phyloP scores from a whole-genome alignment of 2,329 filamentous ascomycete genomes.

The Albophoma yamanashiensis region DNA sequence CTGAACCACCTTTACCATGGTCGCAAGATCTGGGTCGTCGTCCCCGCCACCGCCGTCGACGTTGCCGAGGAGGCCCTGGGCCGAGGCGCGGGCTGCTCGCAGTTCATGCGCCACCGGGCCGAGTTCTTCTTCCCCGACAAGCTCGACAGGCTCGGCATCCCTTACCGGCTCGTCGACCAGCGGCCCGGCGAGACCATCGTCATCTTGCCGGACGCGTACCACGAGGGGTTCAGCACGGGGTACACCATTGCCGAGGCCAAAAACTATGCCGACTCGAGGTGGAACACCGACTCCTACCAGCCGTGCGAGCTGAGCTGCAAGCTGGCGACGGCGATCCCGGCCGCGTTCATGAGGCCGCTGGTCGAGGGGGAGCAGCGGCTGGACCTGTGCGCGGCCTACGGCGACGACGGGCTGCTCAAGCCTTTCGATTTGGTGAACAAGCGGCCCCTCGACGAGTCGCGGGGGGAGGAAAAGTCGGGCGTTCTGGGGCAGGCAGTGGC shows the following conservation, averaged over 20 bases:
- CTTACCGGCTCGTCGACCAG: conserved; percentile 26
- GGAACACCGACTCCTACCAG: conserved; percentile 23
- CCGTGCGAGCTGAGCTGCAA: conserved; percentile 21
- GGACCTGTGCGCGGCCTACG: conserved; percentile 21
- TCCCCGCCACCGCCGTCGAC: conserved; percentile 24
- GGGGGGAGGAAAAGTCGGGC: neutral
- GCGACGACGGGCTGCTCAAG: conserved; percentile 3
- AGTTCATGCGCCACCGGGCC: conserved; percentile 29
- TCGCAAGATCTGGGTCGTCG: conserved; percentile 28
- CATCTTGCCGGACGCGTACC: conserved; percentile 27
- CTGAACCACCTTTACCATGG: conserved; percentile 28
- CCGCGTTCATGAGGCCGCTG: conserved; percentile 20
- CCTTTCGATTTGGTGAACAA: neutral
- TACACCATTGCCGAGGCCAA: conserved; percentile 29
- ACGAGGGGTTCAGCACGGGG: conserved; percentile 29
- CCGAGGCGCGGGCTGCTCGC: conserved; percentile 21
- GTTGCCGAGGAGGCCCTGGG: conserved; percentile 22
- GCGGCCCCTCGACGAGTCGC: neutral
- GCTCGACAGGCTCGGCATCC: conserved; percentile 25
- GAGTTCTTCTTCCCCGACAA: conserved; percentile 30
- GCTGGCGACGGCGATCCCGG: conserved; percentile 24
- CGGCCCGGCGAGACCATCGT: conserved; percentile 28
- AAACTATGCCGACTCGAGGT: conserved; percentile 26
- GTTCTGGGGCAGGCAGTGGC: neutral
- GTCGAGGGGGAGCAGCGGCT: conserved; percentile 19